Evolutionary conservation across 2,329 filamentous ascomycete genomes (phyloP).

Genomic region (Penicillium sp.): DNA sequence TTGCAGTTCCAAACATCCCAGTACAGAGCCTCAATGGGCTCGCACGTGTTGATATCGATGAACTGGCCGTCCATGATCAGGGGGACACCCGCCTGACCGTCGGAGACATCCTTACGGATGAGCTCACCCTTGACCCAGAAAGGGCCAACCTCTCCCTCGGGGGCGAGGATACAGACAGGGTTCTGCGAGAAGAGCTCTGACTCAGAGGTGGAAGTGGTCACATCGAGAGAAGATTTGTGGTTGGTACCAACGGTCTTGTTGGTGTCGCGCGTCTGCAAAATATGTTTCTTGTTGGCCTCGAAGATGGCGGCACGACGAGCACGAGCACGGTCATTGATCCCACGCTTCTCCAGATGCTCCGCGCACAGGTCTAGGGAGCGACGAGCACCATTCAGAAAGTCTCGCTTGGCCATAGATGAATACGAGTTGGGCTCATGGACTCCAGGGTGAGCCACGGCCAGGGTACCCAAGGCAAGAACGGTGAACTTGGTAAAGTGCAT

Average conservation of each 20-base stretch:
- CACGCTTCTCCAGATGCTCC: slow-evolving; percentile 18
- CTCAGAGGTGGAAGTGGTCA: slow-evolving; percentile 21
- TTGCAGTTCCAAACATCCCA: neutral
- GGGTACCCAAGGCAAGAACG: slow-evolving; percentile 12
- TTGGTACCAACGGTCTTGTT: slow-evolving; percentile 35
- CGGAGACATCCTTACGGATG: neutral
- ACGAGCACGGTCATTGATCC: slow-evolving; percentile 23
- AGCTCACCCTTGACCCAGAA: neutral
- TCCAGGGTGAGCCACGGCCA: slow-evolving; percentile 20
- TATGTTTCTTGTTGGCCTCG: slow-evolving; percentile 17
- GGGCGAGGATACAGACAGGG: neutral
- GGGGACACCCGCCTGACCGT: neutral
- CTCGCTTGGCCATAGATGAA: slow-evolving; percentile 12
- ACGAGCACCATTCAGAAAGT: slow-evolving; percentile 18
- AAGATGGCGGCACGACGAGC: slow-evolving; percentile 23
- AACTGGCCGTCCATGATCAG: neutral
- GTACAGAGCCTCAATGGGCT: neutral
- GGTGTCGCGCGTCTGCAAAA: slow-evolving; percentile 32
- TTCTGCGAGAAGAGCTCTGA: slow-evolving; percentile 20
- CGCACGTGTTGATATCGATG: neutral
- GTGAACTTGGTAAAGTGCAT: slow-evolving; percentile 15
- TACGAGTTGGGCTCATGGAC: slow-evolving; percentile 19
- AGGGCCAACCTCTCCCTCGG: neutral
- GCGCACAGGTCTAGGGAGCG: slow-evolving; percentile 24
- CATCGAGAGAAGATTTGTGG: slow-evolving; percentile 36